Base-by-base conservation (phyloP, 2,329 filamentous ascomycete species). In the Davidsoniella australis region DNA sequence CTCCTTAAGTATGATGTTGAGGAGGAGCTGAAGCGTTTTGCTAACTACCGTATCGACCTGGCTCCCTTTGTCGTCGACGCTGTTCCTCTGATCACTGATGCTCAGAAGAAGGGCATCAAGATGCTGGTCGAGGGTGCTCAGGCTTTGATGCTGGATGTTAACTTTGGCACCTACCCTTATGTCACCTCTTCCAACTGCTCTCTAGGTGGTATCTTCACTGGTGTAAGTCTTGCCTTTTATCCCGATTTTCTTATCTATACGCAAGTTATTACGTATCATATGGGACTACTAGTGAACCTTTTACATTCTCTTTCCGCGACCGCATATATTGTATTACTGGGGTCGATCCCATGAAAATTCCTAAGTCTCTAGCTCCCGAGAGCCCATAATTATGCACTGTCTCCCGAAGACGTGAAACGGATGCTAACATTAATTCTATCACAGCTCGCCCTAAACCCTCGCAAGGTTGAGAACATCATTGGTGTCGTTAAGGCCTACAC, bases 111-210 rank as follows among this genome's bases (percentile, higher is more conserved):
- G 49, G 71, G 76, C 37, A 68, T 66, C 37, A 72, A 72, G 49
- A 78, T 85, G 55, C 67, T 85, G 2, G 69, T 85, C 9, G 81
- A 86, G 64, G 81, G 80, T 48, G 78, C 78, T 37, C 48, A 62
- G 54, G 65, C 67, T 5, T 66, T 82, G 47, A 80, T 84, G 76
- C 66, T 83, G 48, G 79, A 83, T 59, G 68, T 82, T 51, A 74
- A 75, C 59, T 72, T 73, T 56, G 66, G 64, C 52, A 54, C 53
- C 36, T 58, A 59, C 47, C 57, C 56, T 29, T 58, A 58, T 26
- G 58, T 60, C 10, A 61, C 59, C 1, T 58, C 56, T 52, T 57
- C 56, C 18, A 59, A 57, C 48, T 58, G 58, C 1, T 56, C 56
- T 37, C 49, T 60, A 14, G 58, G 56, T 9, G 58, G 58, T 39